Evolutionary conservation across 1,139 yeast genomes (phyloP), one percentile per base, ranked within the genome.

Genomic region (Scheffersomyces cryptocercus): DNA sequence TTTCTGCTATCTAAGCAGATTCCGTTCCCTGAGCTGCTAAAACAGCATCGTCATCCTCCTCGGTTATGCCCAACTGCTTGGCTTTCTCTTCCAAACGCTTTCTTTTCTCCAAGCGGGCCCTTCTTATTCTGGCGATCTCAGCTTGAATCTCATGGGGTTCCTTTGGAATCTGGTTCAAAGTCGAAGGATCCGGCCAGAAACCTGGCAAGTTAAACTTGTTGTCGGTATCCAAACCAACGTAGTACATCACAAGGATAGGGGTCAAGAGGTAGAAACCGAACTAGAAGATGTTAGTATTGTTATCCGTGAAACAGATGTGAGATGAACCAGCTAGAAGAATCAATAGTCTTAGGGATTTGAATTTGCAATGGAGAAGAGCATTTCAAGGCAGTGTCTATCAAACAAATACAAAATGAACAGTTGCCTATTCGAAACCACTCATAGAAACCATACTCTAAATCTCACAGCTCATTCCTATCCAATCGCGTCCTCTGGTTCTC

Each of bases 141-240:
- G 95, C 93, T 58, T 88, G 85, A 50, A 90, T 88, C 61, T 91
- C 97, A 56, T 86, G 88, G 8, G 91, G 91, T 60, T 90, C 97
- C 61, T 89, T 91, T 3, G 97, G 98, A 32, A 91, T 84, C 65
- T 87, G 86, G 61, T 90, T 89, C 54, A 89, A 76, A 2, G 97
- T 85, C 31, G 87, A 86, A 33, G 97, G 97, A 64, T 90, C 97
- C 1, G 98, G 98, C 96, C 96, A 89, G 66, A 88, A 90, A 13
- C 96, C 96, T n/a, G 96, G 95, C 43, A 90, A 83, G 60, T 89
- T 88, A 63, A 91, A 82, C 68, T 89, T 90, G 55, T 77, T 81
- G 64, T 91, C 96, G 1, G 97, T 86, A 56, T 90, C 91, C 36
- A 86, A 77, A 60, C 97, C 97, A 40, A 89, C 91, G 57, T 86